A percentile compares a stretch with the other conserved stretches of the same genome.
phyloP scores from a whole-genome alignment of 257 asterid species.

The Petunia axillaris region DNA sequence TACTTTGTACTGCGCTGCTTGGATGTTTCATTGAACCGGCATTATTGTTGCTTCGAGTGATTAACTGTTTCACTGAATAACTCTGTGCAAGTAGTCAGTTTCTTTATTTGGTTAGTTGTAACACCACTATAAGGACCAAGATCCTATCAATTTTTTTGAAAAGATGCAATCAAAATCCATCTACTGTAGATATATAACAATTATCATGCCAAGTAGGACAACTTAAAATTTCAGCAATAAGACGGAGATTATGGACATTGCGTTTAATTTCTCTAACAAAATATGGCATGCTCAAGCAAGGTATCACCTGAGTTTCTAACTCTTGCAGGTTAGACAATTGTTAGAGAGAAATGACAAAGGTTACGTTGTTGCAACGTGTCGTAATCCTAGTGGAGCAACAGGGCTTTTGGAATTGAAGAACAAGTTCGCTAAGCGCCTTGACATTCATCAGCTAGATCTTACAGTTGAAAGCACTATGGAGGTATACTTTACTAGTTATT shows the following conservation, averaged over 20 bases:
- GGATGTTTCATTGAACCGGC: background rate
- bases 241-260: constrained; percentile 1
- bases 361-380: constrained; percentile 83
- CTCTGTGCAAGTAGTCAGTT: background rate
- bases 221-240: background rate
- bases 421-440: constrained; percentile 69
- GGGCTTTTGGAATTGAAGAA: constrained; percentile 72
- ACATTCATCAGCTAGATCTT: constrained; percentile 77
- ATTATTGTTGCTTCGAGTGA: background rate
- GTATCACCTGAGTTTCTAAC: background rate
- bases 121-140: background rate
- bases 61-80: background rate
- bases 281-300: background rate
- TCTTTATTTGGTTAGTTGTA: background rate
- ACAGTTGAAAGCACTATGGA: constrained; percentile 78
- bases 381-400: constrained; percentile 68
- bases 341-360: constrained; percentile 66
- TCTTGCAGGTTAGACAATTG: constrained; percentile 74
- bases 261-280: background rate
- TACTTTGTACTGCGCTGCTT: background rate
- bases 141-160: background rate
- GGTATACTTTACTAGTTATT: constrained; percentile 43
- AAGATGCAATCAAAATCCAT: constrained; percentile 14
- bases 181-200: background rate
- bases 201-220: background rate